Base-by-base conservation (phyloP, 495 filamentous ascomycete genomes). In the Paragyromitra xinjiangensis region DNA sequence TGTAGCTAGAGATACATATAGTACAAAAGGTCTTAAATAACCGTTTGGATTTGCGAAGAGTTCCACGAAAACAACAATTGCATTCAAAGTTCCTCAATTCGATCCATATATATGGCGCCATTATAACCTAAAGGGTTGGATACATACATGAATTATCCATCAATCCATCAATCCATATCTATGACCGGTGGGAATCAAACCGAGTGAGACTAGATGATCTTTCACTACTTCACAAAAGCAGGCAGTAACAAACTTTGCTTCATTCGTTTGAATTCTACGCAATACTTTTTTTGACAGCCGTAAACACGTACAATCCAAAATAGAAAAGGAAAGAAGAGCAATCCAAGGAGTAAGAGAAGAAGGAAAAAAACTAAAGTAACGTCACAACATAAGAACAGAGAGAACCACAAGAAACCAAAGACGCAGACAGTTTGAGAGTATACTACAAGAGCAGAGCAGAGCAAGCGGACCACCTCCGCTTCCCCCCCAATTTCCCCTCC, bases 401-500 rank as follows among this genome's bases (percentile, higher is more conserved):
- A 59, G 16, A 26, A 71, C 53, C n/a, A 71, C 34, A 71, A 65
- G 37, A 68, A 62, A 53, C 24, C 11, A 63, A 63, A 55, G 53
- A 37, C 22, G 50, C 40, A 79, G 3, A 79, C 64, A 64, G 64
- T 65, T 64, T 44, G 55, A 66, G 75, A 78, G 75, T 79, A 79
- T 79, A 78, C 75, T 79, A 79, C 77, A 79, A 64, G 66, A 71
- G 74, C 40, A 78, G 64, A 53, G 37, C 55, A 56, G 12, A 64
- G 40, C 22, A 48, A 48, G 62, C 22, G 55, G 29, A 11, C 45
- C 58, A 63, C 50, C 59, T 40, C 61, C 40, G 12, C 14, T 44
- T 61, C 39, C 68, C 50, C 37, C 50, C 9, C 29, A 34, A 56
- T 56, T 34, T 24, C 37, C 39, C 64, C 55, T 39, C 53, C 37